These are phyloP conservation scores for Thielaviopsis populi DNA, from an alignment of 2,329 filamentous ascomycete species.

Conservation along the genomic window DNA sequence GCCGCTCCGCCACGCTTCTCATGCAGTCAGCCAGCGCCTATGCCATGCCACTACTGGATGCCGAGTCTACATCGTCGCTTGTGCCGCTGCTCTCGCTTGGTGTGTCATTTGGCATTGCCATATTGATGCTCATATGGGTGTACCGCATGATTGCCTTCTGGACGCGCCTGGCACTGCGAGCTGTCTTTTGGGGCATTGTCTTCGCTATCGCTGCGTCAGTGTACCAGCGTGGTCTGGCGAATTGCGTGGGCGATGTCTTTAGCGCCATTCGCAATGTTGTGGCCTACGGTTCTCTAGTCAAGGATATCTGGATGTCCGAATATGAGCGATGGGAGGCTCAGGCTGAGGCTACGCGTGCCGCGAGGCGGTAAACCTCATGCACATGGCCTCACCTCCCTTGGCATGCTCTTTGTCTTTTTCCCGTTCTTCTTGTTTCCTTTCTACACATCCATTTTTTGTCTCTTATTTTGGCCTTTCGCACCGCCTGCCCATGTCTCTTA, in stretches of 20 bases:
- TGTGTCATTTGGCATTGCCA: conserved; percentile 23
- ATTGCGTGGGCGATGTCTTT: conserved; percentile 44
- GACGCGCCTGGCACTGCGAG: conserved; percentile 47
- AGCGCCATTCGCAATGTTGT: conserved; percentile 30
- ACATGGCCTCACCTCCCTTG: neutral
- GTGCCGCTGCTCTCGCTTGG: conserved; percentile 24
- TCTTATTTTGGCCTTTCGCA: neutral
- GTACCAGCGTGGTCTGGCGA: conserved; percentile 51
- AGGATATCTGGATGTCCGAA: conserved; percentile 41
- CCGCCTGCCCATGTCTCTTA: neutral
- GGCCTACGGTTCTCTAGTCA: conserved; percentile 34
- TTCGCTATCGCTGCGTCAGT: conserved; percentile 39
- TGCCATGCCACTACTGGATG: conserved; percentile 27
- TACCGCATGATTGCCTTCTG: conserved; percentile 62
- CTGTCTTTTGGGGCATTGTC: conserved; percentile 50
- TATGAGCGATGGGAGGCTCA: conserved; percentile 42
- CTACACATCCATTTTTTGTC: conserved; percentile 8
- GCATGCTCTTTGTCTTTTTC: neutral
- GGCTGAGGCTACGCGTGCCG: conserved; percentile 22
- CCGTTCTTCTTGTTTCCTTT: neutral
- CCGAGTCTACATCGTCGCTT: conserved; percentile 25
- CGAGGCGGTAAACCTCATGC: conserved; percentile 12
- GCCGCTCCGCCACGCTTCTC: conserved; percentile 23
- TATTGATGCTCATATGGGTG: conserved; percentile 33
- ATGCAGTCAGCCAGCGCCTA: conserved; percentile 20